Conservation (phyloP, 2,329 filamentous ascomycete genomes). For the Rasamsonia emersonii region DNA sequence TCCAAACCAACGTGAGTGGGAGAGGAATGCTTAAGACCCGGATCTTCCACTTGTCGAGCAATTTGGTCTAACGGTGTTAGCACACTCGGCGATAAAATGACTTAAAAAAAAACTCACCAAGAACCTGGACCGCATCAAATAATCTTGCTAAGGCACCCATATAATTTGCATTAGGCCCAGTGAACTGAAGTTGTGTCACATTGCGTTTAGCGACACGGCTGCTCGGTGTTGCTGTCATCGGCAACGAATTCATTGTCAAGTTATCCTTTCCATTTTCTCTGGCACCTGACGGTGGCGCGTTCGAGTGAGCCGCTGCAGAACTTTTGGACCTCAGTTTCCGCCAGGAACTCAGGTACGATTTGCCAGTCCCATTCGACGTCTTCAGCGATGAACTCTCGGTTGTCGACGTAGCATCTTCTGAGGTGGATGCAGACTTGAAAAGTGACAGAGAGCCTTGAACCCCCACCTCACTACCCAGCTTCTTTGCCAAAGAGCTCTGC, state of each 20-base stretch:
- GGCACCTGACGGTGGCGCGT: slow-evolving; percentile 12
- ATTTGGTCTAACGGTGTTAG: slow-evolving; percentile 64
- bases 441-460: slow-evolving; percentile 63
- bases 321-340: slow-evolving; percentile 83
- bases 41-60: slow-evolving; percentile 90
- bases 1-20: slow-evolving; percentile 94
- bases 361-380: slow-evolving; percentile 57
- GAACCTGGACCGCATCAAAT: slow-evolving; percentile 85
- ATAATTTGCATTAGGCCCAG: slow-evolving; percentile 79
- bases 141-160: slow-evolving; percentile 83
- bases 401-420: slow-evolving; percentile 38
- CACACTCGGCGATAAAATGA: slow-evolving; percentile 1
- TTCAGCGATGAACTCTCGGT: slow-evolving; percentile 35
- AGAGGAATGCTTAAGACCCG: slow-evolving; percentile 80
- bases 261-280: slow-evolving; percentile 50
- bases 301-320: slow-evolving; percentile 45
- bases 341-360: slow-evolving; percentile 78
- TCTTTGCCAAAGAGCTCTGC: slow-evolving; percentile 66
- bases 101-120: slow-evolving; percentile 53
- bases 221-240: slow-evolving; percentile 57
- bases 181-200: slow-evolving; percentile 58
- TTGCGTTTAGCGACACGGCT: slow-evolving; percentile 65
- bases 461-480: slow-evolving; percentile 88
- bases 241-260: slow-evolving; percentile 62
- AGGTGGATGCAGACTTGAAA: slow-evolving; percentile 55